phyloP scores from a whole-genome alignment of 2,329 filamentous ascomycete species.

The Oidium heveae region DNA sequence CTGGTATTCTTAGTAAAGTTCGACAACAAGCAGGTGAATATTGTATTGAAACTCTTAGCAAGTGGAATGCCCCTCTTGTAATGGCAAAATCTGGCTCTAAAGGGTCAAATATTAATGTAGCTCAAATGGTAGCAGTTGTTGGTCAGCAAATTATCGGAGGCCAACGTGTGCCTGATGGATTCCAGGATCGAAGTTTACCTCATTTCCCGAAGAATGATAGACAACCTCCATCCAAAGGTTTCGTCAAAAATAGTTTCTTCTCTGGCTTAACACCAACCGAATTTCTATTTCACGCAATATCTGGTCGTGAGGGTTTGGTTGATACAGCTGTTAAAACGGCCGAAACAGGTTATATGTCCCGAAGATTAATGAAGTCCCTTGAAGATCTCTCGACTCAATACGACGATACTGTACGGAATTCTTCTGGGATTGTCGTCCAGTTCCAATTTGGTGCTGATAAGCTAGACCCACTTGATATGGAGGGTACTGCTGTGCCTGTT shows the following conservation, averaged over 20 bases:
- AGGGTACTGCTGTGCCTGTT: constrained; percentile 76
- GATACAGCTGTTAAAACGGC: constrained; percentile 98
- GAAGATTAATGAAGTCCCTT: constrained; percentile 89
- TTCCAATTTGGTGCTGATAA: constrained; percentile 96
- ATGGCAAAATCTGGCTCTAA: constrained; percentile 98
- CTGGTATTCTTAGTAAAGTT: constrained; percentile 75
- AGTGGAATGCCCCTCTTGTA: constrained; percentile 75
- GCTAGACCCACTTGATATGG: constrained; percentile 92
- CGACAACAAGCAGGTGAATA: constrained; percentile 75
- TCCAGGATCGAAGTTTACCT: constrained; percentile 81
- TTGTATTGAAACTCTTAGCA: constrained; percentile 73
- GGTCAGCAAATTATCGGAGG: constrained; percentile 95
- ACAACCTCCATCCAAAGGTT: constrained; percentile 85
- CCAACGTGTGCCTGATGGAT: constrained; percentile 78
- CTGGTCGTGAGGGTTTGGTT: constrained; percentile 89
- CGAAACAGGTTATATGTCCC: constrained; percentile 97
- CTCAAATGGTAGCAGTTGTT: constrained; percentile 94
- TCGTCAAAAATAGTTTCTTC: constrained; percentile 95
- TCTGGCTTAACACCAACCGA: constrained; percentile 72
- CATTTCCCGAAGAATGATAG: constrained; percentile 88
- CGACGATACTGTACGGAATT: constrained; percentile 84
- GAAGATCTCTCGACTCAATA: constrained; percentile 88
- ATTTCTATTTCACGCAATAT: constrained; percentile 96
- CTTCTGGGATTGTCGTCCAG: constrained; percentile 68
- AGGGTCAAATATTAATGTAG: constrained; percentile 91